phyloP scores from a whole-genome alignment of 768 basidiomycete species.

The Pleurotus salmoneostramineus region DNA sequence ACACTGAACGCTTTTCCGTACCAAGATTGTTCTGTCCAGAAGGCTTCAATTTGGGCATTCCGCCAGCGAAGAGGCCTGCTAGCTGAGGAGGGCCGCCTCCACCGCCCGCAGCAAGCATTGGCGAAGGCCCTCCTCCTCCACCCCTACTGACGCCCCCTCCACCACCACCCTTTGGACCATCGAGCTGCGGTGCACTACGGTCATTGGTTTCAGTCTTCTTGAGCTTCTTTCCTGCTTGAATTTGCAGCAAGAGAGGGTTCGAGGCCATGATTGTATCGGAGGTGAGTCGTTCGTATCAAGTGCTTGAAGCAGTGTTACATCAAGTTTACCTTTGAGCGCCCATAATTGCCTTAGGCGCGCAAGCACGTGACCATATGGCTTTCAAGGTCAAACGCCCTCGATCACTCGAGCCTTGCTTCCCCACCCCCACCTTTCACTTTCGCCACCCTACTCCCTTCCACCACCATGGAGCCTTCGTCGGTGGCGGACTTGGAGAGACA shows the following conservation, averaged over 20 bases:
- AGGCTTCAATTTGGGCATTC: constrained; percentile 87
- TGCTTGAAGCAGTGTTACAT: no score
- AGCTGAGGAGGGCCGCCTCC: constrained; percentile 73
- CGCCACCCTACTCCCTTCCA: constrained; percentile 2
- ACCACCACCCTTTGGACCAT: constrained; percentile 35
- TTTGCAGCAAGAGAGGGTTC: constrained; percentile 72
- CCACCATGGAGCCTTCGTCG: not conserved
- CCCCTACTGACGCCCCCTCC: constrained; percentile 37
- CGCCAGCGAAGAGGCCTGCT: constrained; percentile 84
- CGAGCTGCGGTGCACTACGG: constrained; percentile 65
- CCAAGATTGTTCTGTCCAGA: constrained; percentile 60
- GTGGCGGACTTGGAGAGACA: constrained; percentile 65
- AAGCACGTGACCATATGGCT: not conserved
- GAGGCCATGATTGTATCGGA: constrained; percentile 54
- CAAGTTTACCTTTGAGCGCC: no score
- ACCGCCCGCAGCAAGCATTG: constrained; percentile 20
- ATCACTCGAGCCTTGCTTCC: not conserved
- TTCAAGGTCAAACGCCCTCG: not conserved
- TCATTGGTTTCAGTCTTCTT: constrained; percentile 86
- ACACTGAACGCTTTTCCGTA: constrained; percentile 21
- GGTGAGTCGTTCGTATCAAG: not conserved
- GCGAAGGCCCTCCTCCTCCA: constrained; percentile 22
- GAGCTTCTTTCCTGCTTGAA: constrained; percentile 77
- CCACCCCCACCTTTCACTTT: constrained; percentile 1
- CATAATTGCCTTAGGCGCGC: not conserved